Evolutionary conservation across 2,329 filamentous ascomycete genomes (phyloP), one percentile per base, ranked within the genome.

Genomic region (Moelleriella libera): DNA sequence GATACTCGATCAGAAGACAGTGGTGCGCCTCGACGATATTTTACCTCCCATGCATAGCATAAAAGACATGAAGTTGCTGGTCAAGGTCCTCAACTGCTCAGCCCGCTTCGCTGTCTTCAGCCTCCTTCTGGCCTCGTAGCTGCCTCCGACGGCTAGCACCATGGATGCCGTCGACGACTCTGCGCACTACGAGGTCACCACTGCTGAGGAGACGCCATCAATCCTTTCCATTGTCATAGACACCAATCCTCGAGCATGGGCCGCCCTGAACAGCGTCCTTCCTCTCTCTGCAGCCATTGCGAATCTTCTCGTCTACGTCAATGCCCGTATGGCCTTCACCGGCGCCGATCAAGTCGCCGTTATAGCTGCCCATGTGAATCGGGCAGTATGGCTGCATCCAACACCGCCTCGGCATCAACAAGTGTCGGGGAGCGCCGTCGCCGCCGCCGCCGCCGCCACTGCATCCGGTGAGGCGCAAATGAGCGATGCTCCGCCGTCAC

Each of bases 181-280:
- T 47, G 72, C 76, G 49, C 76, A 80, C 65, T 79, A 79, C 63
- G 72, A 77, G 63, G 68, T 72, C 57, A 68, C 68, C 52, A 67
- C 69, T 43, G 71, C 66, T 46, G 74, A 72, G 48, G 75, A 78
- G 52, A 69, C 75, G 5, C 87, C 92, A 1, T 94, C 90, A 11
- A 81, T 98, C 37, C 80, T 96, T 46, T 84, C 88, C 55, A 82
- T 98, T 58, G 75, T 98, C 59, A 77, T 98, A 68, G 92, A 98
- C 69, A 96, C 90, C 30, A 98, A 98, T 63, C 92, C 92, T 2
- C 85, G 89, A 57, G 89, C 92, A 57, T 95, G 92, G 92, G 81
- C 86, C 6, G 74, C 86, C 50, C 77, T 97, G 43, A 73, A 82
- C 51, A 68, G 79, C 48, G 78, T 77, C 32, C 80, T 97, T 6